Conservation (phyloP, 139 green algal species). For the Chlamydomonas sphaeroides region DNA sequence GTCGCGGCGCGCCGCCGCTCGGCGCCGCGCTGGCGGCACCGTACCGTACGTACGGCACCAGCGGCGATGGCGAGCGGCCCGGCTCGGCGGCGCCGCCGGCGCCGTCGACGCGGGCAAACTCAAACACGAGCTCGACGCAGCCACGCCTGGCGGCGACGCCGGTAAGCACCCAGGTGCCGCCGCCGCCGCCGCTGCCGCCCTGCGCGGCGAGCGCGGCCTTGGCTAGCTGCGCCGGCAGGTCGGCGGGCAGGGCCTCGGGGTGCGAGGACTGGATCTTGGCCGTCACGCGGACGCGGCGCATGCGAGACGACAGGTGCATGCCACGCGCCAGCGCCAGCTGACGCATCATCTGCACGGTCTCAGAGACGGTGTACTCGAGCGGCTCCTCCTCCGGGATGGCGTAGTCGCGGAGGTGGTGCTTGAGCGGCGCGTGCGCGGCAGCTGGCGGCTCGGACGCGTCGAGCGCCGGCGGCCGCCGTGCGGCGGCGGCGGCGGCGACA, state of each 20-base stretch:
- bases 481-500: neutral
- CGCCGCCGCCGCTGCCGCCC: neutral
- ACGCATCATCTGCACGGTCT: conserved; percentile 34
- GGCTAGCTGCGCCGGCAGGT: conserved; percentile 8
- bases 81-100: too few relatives aligned
- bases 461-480: neutral
- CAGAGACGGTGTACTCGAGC: conserved; percentile 9
- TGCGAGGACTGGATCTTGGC: conserved; percentile 40
- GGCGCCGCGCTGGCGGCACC: neutral
- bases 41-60: too few relatives aligned
- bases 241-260: conserved; percentile 6
- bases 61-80: neutral
- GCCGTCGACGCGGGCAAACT: conserved; percentile 8
- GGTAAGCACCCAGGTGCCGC: conserved; percentile 15
- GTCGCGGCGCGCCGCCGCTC: neutral
- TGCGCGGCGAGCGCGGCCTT: neutral
- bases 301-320: conserved; percentile 23
- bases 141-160: conserved; percentile 15
- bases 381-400: conserved; percentile 31
- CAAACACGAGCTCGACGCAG: conserved; percentile 37
- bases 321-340: conserved; percentile 23
- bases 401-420: conserved; percentile 13
- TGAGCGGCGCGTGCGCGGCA: too few relatives aligned
- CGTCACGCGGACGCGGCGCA: conserved; percentile 29
- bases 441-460: too few relatives aligned